A percentile compares a stretch with the other conserved stretches of the same genome.
These are phyloP conservation scores for Blastomyces parvus DNA, from an alignment of 2,329 filamentous ascomycete species.

Conservation along the genomic window DNA sequence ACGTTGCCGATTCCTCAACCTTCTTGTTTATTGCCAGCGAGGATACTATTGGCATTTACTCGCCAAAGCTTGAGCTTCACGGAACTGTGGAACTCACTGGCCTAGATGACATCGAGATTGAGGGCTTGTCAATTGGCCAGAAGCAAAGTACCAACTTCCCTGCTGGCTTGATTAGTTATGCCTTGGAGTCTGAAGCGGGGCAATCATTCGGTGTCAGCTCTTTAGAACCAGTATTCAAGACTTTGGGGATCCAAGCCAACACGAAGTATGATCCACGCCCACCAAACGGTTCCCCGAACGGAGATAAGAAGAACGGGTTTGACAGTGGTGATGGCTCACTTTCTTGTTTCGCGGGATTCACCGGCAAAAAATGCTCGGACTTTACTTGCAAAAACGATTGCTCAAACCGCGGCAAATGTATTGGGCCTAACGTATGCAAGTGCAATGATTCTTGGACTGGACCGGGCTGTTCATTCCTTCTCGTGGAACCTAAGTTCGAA, in stretches of 20 bases:
- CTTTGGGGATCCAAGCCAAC: slow-evolving; percentile 29
- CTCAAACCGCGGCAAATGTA: slow-evolving; percentile 35
- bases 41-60: slow-evolving; percentile 34
- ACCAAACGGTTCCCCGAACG: slow-evolving; percentile 16
- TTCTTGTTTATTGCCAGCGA: slow-evolving; percentile 37
- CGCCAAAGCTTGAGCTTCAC: slow-evolving; percentile 26
- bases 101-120: slow-evolving; percentile 33
- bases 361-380: slow-evolving; percentile 27
- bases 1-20: slow-evolving; percentile 28
- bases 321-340: slow-evolving; percentile 20
- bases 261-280: slow-evolving; percentile 32
- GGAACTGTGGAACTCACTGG: slow-evolving; percentile 33
- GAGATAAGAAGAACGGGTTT: slow-evolving; percentile 31
- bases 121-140: slow-evolving; percentile 39
- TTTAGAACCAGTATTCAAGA: slow-evolving; percentile 27
- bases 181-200: slow-evolving; percentile 34
- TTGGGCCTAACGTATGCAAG: slow-evolving; percentile 35
- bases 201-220: slow-evolving; percentile 33
- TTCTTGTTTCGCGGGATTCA: slow-evolving; percentile 40
- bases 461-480: slow-evolving; percentile 38
- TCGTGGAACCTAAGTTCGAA: slow-evolving; percentile 35
- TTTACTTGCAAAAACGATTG: slow-evolving; percentile 36
- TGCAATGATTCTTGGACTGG: slow-evolving; percentile 40
- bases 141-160: slow-evolving; percentile 28
- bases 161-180: slow-evolving; percentile 34